A percentile compares a stretch with the other conserved stretches of the same genome.
These are phyloP conservation scores for Ceratobasidium sp. DNA, from an alignment of 1,284 basidiomycete species.

Conservation along the genomic window DNA sequence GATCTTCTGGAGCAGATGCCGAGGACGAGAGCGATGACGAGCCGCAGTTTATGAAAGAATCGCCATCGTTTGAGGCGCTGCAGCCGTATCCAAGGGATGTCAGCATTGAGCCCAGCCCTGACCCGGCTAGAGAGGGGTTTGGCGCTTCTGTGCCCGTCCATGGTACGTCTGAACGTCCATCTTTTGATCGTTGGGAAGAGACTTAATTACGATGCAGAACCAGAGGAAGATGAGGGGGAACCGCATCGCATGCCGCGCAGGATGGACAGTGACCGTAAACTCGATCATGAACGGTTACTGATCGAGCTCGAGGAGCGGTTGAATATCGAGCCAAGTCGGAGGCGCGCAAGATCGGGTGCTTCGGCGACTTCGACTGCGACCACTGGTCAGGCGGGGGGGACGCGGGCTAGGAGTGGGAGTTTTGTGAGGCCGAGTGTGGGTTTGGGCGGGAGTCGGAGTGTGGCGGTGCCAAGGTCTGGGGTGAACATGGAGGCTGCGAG, in stretches of 20 bases:
- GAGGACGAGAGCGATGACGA: slow-evolving; percentile 30
- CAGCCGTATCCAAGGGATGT: slow-evolving; percentile 34
- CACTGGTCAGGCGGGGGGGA: not conserved
- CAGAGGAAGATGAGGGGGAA: not conserved
- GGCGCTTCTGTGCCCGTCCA: slow-evolving; percentile 16
- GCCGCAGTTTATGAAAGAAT: slow-evolving; percentile 19
- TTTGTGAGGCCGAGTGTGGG: not conserved
- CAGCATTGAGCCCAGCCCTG: slow-evolving; percentile 40
- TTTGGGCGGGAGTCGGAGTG: not conserved
- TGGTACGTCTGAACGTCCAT: slow-evolving; percentile 15
- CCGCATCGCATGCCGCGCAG: not conserved
- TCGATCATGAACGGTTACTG: slow-evolving; percentile 36
- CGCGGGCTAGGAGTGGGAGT: not conserved
- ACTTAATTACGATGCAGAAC: not conserved
- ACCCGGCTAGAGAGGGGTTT: not conserved
- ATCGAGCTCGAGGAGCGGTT: slow-evolving; percentile 35
- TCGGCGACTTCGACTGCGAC: not conserved
- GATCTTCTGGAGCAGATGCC: not conserved
- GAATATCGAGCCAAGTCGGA: slow-evolving; percentile 25
- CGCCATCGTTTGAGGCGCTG: slow-evolving; percentile 21
- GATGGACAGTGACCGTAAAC: slow-evolving; percentile 24
- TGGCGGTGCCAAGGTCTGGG: slow-evolving; percentile 16
- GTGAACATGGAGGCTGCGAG: slow-evolving; percentile 33
- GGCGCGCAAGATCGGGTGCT: slow-evolving; percentile 13
- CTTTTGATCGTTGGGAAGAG: slow-evolving; percentile 7